phyloP scores from a whole-genome alignment of 306 rosid species.

The Cucumis melo region DNA sequence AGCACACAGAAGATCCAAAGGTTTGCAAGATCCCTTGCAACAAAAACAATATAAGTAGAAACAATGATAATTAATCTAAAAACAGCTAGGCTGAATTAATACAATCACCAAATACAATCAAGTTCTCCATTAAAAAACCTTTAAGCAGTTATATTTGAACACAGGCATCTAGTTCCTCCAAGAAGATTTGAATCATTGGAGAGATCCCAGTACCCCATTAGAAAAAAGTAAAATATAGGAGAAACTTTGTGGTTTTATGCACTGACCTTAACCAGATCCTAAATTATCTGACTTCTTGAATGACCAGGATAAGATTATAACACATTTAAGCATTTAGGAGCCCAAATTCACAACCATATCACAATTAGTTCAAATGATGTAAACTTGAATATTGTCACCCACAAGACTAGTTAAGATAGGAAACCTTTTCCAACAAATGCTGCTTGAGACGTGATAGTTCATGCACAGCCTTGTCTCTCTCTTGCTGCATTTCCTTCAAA shows the following conservation, averaged over 20 bases:
- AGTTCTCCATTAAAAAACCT: not conserved
- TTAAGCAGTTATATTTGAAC: not conserved
- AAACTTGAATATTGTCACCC: not conserved
- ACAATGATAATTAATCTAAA: not conserved
- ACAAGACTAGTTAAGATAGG: not conserved
- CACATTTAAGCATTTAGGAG: not conserved
- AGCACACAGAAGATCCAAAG: not conserved
- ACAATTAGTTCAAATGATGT: not conserved
- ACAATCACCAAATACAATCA: not conserved
- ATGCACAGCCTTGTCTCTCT: constrained; percentile 71
- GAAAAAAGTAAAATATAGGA: not conserved
- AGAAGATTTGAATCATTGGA: not conserved
- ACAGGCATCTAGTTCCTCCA: not conserved
- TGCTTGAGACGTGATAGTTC: constrained; percentile 86
- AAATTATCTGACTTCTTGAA: not conserved
- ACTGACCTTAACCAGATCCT: not conserved
- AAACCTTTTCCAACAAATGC: constrained; percentile 90
- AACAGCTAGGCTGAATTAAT: not conserved
- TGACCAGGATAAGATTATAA: not conserved
- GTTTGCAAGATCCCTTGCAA: not conserved
- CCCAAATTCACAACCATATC: not conserved
- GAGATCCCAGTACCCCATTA: not conserved
- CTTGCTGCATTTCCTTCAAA: constrained; percentile 49
- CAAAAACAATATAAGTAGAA: not conserved
- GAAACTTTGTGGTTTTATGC: not conserved